Evolutionary conservation across 2,329 filamentous ascomycete species (phyloP), one percentile per base, ranked within the genome.

Genomic region (Neofusicoccum ribis): DNA sequence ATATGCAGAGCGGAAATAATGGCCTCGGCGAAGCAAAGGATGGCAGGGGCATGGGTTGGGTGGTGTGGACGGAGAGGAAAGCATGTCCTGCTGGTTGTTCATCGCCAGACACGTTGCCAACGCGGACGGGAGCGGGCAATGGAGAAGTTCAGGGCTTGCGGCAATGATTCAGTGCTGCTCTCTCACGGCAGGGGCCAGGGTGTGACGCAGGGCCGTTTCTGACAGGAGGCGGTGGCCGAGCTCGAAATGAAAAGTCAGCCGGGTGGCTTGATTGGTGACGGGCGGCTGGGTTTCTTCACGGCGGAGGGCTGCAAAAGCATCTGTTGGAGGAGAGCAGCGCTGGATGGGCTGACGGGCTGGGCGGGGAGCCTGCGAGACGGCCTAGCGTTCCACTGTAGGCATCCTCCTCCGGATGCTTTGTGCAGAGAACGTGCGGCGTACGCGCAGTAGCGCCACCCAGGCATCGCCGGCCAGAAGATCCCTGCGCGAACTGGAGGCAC

Each of bases 181-280:
- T 31, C 5, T 31, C 27, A 4, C 6, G 27, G 27, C 27, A 31
- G 27, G 27, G 50, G 50, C 31, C 31, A 11, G 50, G 50, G 31
- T 9, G 11, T 52, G 11, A 52, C 50, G 50, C 50, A 37, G 34
- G 31, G 34, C 50, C 50, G 34, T 52, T 37, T 52, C n/a, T 37
- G 50, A 52, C 50, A 52, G 50, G 34, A 37, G 15, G 31, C 31
- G 34, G 50, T 39, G 31, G 9, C 31, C 34, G 50, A 7, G n/a
- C 9, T 20, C 5, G 34, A 31, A 37, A 52, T 23, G 20, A 49
- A 49, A 20, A 4, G 15, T 52, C 17, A 52, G 50, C 50, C 31
- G 50, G 31, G 31, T 52, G 50, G 50, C 50, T 37, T 52, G 50
- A 52, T 52, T 52, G 50, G 50, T 20, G n/a, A 52, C 50, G 34